Evolutionary conservation across 2,329 filamentous ascomycete species (phyloP).

Genomic region (Metarhizium humberi): DNA sequence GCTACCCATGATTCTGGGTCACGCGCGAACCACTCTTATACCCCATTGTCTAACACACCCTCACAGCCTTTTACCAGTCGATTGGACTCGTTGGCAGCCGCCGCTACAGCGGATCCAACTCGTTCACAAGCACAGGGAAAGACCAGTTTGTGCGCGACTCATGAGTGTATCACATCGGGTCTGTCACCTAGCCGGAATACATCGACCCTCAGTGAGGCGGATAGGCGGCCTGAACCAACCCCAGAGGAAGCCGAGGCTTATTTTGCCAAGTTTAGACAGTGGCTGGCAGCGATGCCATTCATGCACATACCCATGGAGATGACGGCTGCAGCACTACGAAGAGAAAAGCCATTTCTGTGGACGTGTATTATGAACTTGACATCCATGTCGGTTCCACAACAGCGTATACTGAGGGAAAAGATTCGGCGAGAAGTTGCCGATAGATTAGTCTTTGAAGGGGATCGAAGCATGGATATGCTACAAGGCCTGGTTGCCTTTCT

Average conservation of each 20-base stretch:
- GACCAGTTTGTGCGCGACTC: not conserved
- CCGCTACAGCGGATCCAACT: slow-evolving; percentile 19
- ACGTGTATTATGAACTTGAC: slow-evolving; percentile 38
- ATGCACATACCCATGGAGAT: slow-evolving; percentile 28
- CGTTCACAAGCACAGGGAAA: not conserved
- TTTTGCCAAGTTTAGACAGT: slow-evolving; percentile 31
- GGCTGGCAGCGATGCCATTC: slow-evolving; percentile 35
- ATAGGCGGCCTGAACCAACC: slow-evolving; percentile 19
- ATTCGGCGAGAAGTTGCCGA: slow-evolving; percentile 34
- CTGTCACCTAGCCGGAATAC: not conserved
- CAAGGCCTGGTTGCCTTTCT: slow-evolving; percentile 33
- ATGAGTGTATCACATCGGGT: not conserved
- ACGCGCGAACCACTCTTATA: not conserved
- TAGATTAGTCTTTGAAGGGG: slow-evolving; percentile 37
- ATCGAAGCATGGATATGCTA: slow-evolving; percentile 42
- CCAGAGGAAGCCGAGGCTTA: slow-evolving; percentile 27
- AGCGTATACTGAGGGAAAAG: slow-evolving; percentile 28
- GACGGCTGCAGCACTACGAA: slow-evolving; percentile 28
- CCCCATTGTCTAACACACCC: not conserved
- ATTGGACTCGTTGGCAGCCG: slow-evolving; percentile 27
- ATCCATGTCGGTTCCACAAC: slow-evolving; percentile 30
- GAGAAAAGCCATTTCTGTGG: slow-evolving; percentile 39
- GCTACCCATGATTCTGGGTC: slow-evolving; percentile 15
- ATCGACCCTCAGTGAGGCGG: slow-evolving; percentile 8
- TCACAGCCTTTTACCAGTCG: slow-evolving; percentile 16